Evolutionary conservation across 2,329 filamentous ascomycete genomes (phyloP), one percentile per base, ranked within the genome.

Genomic region (Coniosporium tulheliwenetii): DNA sequence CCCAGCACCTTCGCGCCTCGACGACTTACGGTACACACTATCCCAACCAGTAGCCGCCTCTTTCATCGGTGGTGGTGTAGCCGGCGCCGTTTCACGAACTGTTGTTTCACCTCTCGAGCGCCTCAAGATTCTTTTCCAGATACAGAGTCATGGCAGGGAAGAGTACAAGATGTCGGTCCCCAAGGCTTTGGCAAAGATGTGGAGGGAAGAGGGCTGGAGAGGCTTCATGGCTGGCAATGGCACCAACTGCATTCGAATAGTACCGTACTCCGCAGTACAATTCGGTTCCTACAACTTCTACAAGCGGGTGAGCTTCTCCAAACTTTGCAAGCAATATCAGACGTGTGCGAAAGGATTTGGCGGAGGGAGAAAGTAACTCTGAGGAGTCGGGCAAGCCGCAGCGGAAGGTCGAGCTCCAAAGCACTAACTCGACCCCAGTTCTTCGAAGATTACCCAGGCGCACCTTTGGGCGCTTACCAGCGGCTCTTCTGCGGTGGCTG

Each of bases 251-350:
- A 85, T 98, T 53, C 84, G 91, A 46, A 98, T 98, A 50, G 85
- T 98, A 40, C 91, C 91, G 4, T 98, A 98, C 61, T 96, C 89
- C 39, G 91, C 91, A 9, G 91, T 96, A 34, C 91, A 98, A 57
- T 98, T 98, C 61, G 89, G 89, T 50, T 93, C 86, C 57, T 98
- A 96, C 67, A 96, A 93, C 59, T 77, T 96, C 50, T 98, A 98
- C 65, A 95, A 93, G 63, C 75, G 78, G 65, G 87, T 93, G 66
- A 58, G 79, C 64, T 39, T 12, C 13, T 10, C 33, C 33, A n/a
- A 35, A n/a, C 5, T n/a, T 10, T 35, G 33, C 32, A 34, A n/a
- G 33, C 19, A 35, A 35, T 5, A 10, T 8, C 10, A 15, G 33
- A 35, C 5, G 7, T 8, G 10, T 10, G 10, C 33, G 14, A 10